phyloP scores from a whole-genome alignment of 2,329 filamentous ascomycete genomes.

The Arthrinium puccinioides region DNA sequence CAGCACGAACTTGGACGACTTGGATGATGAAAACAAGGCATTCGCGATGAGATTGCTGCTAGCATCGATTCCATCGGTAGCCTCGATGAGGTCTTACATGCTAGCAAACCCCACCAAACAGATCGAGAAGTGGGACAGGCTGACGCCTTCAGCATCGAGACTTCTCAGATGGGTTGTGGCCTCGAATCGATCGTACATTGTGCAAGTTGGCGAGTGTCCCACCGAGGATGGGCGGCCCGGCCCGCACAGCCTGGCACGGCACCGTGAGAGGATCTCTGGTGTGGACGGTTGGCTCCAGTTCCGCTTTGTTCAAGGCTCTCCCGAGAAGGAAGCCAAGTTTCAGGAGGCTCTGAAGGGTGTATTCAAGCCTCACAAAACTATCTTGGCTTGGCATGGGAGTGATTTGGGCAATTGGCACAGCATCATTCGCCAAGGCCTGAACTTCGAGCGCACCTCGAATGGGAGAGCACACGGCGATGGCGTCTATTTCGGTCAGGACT shows the following conservation, averaged over 20 bases:
- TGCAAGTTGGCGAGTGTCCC: slow-evolving; percentile 55
- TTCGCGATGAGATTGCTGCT: slow-evolving; percentile 45
- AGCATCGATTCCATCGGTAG: slow-evolving; percentile 53
- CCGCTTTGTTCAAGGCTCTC: slow-evolving; percentile 78
- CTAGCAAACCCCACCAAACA: slow-evolving; percentile 25
- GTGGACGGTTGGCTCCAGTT: slow-evolving; percentile 72
- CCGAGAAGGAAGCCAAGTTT: slow-evolving; percentile 78
- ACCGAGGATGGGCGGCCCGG: slow-evolving; percentile 11
- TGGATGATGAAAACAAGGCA: slow-evolving; percentile 37
- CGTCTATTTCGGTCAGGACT: slow-evolving; percentile 67
- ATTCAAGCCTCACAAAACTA: slow-evolving; percentile 36
- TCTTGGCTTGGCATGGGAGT: slow-evolving; percentile 88
- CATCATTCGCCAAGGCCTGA: slow-evolving; percentile 75
- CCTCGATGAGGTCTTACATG: slow-evolving; percentile 46
- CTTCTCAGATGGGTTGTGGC: slow-evolving; percentile 83
- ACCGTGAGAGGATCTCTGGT: slow-evolving; percentile 49
- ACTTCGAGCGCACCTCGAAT: slow-evolving; percentile 55
- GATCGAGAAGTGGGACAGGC: slow-evolving; percentile 39
- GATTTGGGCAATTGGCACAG: slow-evolving; percentile 75
- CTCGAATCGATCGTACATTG: slow-evolving; percentile 80
- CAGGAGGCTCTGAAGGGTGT: slow-evolving; percentile 49
- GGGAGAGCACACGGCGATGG: slow-evolving; percentile 72
- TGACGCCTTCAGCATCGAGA: slow-evolving; percentile 59
- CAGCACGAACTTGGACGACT: slow-evolving; percentile 48
- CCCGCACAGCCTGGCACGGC: slow-evolving; percentile 7